Conservation (phyloP, 2,329 filamentous ascomycete genomes). For the Aspergillus neotritici region DNA sequence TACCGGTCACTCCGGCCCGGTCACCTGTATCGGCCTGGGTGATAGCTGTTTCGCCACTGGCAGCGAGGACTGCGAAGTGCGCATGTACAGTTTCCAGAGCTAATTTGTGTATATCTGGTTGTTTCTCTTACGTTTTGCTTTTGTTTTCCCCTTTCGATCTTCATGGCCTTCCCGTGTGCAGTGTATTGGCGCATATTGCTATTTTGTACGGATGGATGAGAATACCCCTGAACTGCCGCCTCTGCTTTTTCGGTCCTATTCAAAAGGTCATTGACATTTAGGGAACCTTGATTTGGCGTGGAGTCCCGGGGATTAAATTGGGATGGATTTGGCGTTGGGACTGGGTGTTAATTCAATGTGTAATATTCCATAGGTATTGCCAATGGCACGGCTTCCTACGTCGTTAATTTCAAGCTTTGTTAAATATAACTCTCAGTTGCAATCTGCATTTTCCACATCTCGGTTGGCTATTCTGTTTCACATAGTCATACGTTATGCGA, state of each 20-base stretch:
- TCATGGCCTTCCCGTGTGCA: not conserved
- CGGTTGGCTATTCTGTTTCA: too few relatives aligned
- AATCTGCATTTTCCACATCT: too few relatives aligned
- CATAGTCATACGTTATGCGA: too few relatives aligned
- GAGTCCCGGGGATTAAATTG: too few relatives aligned
- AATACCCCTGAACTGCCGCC: constrained; percentile 9
- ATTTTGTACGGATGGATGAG: constrained; percentile 7
- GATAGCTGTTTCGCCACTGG: constrained; percentile 86
- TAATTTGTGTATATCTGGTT: constrained; percentile 9
- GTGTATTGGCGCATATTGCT: constrained; percentile 2
- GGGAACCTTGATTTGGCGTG: too few relatives aligned
- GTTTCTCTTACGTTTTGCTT: constrained; percentile 4
- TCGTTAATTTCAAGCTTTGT: too few relatives aligned
- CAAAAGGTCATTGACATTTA: too few relatives aligned
- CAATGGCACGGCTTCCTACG: too few relatives aligned
- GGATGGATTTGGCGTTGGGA: too few relatives aligned
- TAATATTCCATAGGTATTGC: too few relatives aligned
- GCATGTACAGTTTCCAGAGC: constrained; percentile 69
- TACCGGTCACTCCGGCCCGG: constrained; percentile 81
- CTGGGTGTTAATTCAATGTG: too few relatives aligned
- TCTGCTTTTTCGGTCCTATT: not conserved
- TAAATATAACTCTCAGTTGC: too few relatives aligned
- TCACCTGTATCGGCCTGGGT: constrained; percentile 87
- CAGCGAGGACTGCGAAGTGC: constrained; percentile 86
- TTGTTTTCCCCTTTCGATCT: constrained; percentile 5